Evolutionary conservation across 495 filamentous ascomycete species (phyloP), one percentile per base, ranked within the genome.

Genomic region (Oidiodendron maius): DNA sequence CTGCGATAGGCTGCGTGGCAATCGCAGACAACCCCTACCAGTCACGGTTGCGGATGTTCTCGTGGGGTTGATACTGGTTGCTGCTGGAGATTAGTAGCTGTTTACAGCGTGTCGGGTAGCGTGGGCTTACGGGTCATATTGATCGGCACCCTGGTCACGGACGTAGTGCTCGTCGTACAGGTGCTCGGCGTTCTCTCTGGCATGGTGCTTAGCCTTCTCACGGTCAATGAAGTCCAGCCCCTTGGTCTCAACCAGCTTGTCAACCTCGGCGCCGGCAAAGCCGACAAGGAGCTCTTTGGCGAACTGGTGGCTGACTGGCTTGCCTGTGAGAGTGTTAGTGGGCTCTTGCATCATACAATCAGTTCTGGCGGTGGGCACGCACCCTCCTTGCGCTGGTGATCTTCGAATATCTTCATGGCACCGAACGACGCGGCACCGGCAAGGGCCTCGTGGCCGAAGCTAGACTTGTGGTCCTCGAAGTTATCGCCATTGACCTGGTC

Each of bases 161-260:
- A 71, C 70, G 62, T 84, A 82, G 56, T 83, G 75, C 30, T 72
- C 41, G 37, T 78, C 68, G 55, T 86, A 86, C 68, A 87, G 65
- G 25, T 74, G 44, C 66, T 84, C 65, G 28, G 77, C 78, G 56
- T 82, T 80, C 70, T 77, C 53, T 68, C 80, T 75, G 41, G 86
- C 85, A 46, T 86, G 73, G 46, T 75, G 71, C 58, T 83, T 81
- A 43, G 83, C 81, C 59, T 71, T 66, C 70, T 86, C 74, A 37
- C 71, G 68, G 67, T 91, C 86, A 48, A 79, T 62, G 58, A 69
- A 75, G 64, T 88, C 81, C 52, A 84, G 71, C 22, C 85, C 85
- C 76, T 87, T 89, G 60, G 79, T 86, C 77, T 91, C 84, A 60
- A 76, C 71, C 25, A 91, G 71, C 69, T 82, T 87, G 72, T 94